Conservation (phyloP, 495 filamentous ascomycete species). For the Aspergillus heteromorphus region DNA sequence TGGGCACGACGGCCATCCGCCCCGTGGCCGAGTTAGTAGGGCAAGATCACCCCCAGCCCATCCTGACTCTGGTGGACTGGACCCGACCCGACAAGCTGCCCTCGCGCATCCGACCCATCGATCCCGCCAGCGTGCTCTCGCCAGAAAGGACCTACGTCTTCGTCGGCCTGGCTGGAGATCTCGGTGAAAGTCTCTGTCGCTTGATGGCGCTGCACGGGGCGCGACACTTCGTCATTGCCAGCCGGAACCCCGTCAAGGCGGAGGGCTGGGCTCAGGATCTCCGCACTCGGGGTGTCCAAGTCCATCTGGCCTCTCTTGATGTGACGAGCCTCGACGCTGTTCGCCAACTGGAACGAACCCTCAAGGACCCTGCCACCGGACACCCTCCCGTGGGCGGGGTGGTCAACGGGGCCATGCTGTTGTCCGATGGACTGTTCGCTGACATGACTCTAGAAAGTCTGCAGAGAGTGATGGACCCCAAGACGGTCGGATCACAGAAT, state of each 20-base stretch:
- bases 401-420: neutral
- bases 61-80: too few relatives aligned
- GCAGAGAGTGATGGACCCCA: neutral
- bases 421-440: neutral
- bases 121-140: too few relatives aligned
- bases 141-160: too few relatives aligned
- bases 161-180: too few relatives aligned
- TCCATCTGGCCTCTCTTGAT: neutral
- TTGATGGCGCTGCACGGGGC: neutral
- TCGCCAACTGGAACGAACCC: neutral
- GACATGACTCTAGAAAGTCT: neutral
- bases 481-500: slow-evolving; percentile 15
- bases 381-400: slow-evolving; percentile 1
- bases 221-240: neutral
- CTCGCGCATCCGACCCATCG: too few relatives aligned
- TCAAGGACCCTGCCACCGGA: neutral
- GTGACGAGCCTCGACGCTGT: neutral
- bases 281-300: neutral
- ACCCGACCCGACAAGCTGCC: too few relatives aligned
- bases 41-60: too few relatives aligned
- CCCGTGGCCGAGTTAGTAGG: too few relatives aligned
- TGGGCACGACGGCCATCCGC: too few relatives aligned
- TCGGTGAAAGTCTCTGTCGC: neutral
- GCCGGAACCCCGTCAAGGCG: neutral
- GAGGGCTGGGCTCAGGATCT: neutral